Percentiles rank a stretch among this genome's conserved stretches.
phyloP scores from a whole-genome alignment of 108 stramenopile genomes.

The Fistulifera solaris region DNA sequence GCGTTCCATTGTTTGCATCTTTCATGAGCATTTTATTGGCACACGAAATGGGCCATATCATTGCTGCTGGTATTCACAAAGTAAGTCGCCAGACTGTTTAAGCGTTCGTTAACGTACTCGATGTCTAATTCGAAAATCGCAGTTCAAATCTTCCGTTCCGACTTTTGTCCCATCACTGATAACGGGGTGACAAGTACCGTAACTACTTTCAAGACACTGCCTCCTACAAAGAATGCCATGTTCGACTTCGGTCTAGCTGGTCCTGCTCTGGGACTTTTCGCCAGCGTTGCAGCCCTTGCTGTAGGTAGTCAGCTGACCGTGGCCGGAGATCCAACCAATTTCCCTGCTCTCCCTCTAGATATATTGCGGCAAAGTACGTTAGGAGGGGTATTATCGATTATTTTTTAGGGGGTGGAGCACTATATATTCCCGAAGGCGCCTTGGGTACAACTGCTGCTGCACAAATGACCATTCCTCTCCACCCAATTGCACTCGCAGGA shows the following conservation, averaged over 20 bases:
- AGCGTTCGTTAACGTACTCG: not conserved
- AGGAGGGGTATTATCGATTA: slow-evolving; percentile 67
- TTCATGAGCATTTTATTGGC: slow-evolving; percentile 52
- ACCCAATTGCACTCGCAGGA: slow-evolving; percentile 77
- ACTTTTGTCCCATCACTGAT: slow-evolving; percentile 73
- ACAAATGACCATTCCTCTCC: slow-evolving; percentile 54
- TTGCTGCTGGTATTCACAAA: slow-evolving; percentile 40
- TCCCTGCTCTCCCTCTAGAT: slow-evolving; percentile 61
- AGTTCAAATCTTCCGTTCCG: slow-evolving; percentile 42
- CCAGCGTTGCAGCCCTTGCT: slow-evolving; percentile 35
- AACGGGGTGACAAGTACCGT: slow-evolving; percentile 68
- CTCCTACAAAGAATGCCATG: slow-evolving; percentile 63
- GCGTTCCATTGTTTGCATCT: slow-evolving; percentile 56
- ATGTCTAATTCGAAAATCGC: not conserved
- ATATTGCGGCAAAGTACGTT: slow-evolving; percentile 68
- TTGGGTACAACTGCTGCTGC: slow-evolving; percentile 36
- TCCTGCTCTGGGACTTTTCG: slow-evolving; percentile 60
- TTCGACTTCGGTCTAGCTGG: slow-evolving; percentile 72
- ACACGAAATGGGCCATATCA: slow-evolving; percentile 58
- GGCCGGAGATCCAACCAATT: slow-evolving; percentile 38
- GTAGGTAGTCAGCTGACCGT: slow-evolving; percentile 52
- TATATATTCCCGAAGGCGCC: slow-evolving; percentile 64
- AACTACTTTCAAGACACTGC: slow-evolving; percentile 53
- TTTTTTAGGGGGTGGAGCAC: slow-evolving; percentile 48
- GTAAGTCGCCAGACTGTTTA: slow-evolving; percentile 22